Base-by-base conservation (phyloP, 495 filamentous ascomycete species). In the Penicillium lagena region DNA sequence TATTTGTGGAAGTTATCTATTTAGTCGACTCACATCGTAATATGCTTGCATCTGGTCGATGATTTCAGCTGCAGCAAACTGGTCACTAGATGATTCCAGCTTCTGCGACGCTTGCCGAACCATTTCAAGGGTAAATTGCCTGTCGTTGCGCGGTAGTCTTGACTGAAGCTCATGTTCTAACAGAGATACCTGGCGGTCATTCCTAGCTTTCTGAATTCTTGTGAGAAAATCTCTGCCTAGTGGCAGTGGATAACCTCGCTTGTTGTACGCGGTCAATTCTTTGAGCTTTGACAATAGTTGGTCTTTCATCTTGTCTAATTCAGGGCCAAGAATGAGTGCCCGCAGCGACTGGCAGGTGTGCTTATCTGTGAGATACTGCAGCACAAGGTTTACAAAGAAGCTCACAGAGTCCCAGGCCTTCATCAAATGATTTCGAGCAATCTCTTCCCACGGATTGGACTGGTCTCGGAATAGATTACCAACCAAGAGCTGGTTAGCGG, bases 381-480 rank as follows among this genome's bases (percentile, higher is more conserved):
- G 29, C 7, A 73, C 44, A 0, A 68, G 34, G 0, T 31, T 35
- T 0, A 62, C 43, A 32, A 72, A 66, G 15, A 60, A 55, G 2
- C 38, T 45, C 9, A 49, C 68, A 30, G 37, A 47, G 4, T 40
- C 56, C 38, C 50, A 63, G 2, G 29, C 55, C 17, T 32, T 54
- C 4, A 47, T 39, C 11, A 60, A 35, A 46, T 71, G 63, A 0
- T 9, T 7, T 5, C 15, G 36, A 1, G 63, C 68, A 7, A 72
- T 42, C 0, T 30, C 28, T 12, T 59, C 52, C 71, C 71, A 74
- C 2, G 66, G 64, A 5, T 51, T 12, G 0, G 56, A 65, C 49
- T 76, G 71, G 22, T 73, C 64, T 12, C 63, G 61, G 13, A 76
- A 75, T 0, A 77, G 48, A 10, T 53, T 59, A 0, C 63, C 66